Evolutionary conservation across 352 stramenopile genomes (phyloP), one percentile per base, ranked within the genome.

Genomic region (Halophytophthora polymorphica): DNA sequence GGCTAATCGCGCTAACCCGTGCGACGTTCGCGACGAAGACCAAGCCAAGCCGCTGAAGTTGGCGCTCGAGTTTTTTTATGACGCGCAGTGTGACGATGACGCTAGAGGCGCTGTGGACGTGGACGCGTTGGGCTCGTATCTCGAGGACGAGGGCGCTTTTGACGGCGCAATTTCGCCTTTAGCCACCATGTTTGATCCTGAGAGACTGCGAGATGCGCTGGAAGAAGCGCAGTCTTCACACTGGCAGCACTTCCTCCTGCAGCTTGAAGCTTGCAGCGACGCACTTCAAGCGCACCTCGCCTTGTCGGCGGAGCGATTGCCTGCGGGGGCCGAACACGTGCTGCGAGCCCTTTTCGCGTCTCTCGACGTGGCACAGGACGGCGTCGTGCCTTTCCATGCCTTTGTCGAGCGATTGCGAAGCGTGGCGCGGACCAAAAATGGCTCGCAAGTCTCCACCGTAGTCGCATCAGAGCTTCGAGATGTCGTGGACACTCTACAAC

Each of bases 191-290:
- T 66, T 69, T 14, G 35, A 25, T 11, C 62, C 35, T 23, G 18
- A 57, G 1, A 28, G 21, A 13, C 22, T 65, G 1, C 62, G 35
- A 35, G 18, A 55, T 3, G 28, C 21, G 10, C 18, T 65, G 1
- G 41, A 70, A 17, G 44, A 55, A 11, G 52, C 57, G 33, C 63
- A 64, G 21, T 57, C 50, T 17, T 17, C 85, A 5, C 77, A 88
- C 36, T 88, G 77, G 77, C 77, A 88, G 56, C 63, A 83, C 29
- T 36, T 88, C n/a, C 22, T 88, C 3, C 44, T 82, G 10, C 57
- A 58, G 23, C 53, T 88, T 17, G 77, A 86, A 49, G 53, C 38
- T 0, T 23, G 57, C 1, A 82, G 61, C 28, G 23, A 64, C 23
- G 15, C 65, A 13, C 65, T 85, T 15, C 63, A 73, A 34, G 50